Evolutionary conservation across 441 rosid species (phyloP).

Genomic region (Gossypium laxum): DNA sequence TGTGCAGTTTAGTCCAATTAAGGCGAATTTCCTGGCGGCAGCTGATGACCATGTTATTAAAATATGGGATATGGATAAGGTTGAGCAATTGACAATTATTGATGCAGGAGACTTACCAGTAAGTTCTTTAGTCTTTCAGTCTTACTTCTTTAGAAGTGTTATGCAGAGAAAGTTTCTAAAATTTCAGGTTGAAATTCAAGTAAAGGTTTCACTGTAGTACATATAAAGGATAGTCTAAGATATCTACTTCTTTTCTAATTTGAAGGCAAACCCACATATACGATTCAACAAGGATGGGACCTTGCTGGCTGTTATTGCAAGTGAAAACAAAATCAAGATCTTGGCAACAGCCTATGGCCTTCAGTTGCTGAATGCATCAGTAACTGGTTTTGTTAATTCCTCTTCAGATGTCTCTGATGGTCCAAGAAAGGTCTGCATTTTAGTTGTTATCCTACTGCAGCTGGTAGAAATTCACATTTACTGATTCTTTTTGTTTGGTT

Average conservation of each 20-base stretch:
- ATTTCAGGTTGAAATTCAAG: slow-evolving; percentile 4
- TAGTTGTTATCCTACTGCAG: neutral
- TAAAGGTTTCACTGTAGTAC: neutral
- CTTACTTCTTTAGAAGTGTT: slow-evolving; percentile 1
- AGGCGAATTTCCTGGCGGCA: slow-evolving; percentile 45
- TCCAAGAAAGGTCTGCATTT: slow-evolving; percentile 28
- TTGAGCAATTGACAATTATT: slow-evolving; percentile 29
- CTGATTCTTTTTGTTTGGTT: slow-evolving; percentile 11
- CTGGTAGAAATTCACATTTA: neutral
- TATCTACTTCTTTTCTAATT: slow-evolving; percentile 12
- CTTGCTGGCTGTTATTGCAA: slow-evolving; percentile 51
- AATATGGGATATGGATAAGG: slow-evolving; percentile 49
- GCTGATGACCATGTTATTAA: slow-evolving; percentile 44
- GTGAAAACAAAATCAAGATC: slow-evolving; percentile 51
- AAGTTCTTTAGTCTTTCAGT: slow-evolving; percentile 19
- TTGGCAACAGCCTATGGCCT: slow-evolving; percentile 45
- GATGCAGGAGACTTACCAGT: slow-evolving; percentile 46
- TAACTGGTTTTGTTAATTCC: slow-evolving; percentile 18
- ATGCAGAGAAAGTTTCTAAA: neutral
- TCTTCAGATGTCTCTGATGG: slow-evolving; percentile 18
- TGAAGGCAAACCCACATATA: slow-evolving; percentile 51
- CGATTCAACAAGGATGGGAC: slow-evolving; percentile 55
- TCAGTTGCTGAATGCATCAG: slow-evolving; percentile 33
- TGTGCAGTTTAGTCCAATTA: slow-evolving; percentile 40
- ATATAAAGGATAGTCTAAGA: neutral